Conservation (phyloP, 2,329 filamentous ascomycete genomes). For the Aureobasidium melanogenum region DNA sequence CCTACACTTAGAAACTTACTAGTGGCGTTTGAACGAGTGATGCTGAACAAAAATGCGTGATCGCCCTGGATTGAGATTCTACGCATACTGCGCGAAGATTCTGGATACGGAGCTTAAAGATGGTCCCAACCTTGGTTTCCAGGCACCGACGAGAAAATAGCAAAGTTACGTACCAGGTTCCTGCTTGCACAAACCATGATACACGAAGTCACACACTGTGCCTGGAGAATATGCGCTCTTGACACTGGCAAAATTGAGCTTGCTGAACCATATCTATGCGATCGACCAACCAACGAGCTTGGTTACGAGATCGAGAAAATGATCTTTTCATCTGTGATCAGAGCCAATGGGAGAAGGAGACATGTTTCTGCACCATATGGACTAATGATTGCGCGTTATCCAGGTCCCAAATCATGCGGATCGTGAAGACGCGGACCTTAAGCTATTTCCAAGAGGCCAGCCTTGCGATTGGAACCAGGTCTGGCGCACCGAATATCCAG, state of each 20-base stretch:
- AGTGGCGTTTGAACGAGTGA: neutral
- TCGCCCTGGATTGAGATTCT: neutral
- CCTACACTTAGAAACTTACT: neutral
- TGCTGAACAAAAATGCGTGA: neutral
- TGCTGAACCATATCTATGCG: neutral
- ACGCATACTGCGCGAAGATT: neutral
- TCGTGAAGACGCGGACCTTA: too few species aligned
- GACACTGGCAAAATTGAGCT: too few species aligned
- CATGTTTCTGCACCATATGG: neutral
- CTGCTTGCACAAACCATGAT: neutral
- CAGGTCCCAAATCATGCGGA: neutral
- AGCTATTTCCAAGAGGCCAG: neutral
- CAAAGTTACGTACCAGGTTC: neutral
- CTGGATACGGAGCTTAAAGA: neutral
- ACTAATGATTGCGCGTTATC: neutral
- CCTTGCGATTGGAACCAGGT: neutral
- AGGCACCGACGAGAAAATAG: neutral
- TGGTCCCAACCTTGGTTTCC: neutral
- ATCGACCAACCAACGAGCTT: neutral
- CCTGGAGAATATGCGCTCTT: neutral
- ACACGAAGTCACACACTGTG: neutral
- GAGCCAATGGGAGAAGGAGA: neutral
- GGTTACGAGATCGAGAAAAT: neutral
- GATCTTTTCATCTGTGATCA: neutral
- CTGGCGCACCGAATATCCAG: neutral